phyloP scores from a whole-genome alignment of 345 rosid species.

The Salix purpurea region DNA sequence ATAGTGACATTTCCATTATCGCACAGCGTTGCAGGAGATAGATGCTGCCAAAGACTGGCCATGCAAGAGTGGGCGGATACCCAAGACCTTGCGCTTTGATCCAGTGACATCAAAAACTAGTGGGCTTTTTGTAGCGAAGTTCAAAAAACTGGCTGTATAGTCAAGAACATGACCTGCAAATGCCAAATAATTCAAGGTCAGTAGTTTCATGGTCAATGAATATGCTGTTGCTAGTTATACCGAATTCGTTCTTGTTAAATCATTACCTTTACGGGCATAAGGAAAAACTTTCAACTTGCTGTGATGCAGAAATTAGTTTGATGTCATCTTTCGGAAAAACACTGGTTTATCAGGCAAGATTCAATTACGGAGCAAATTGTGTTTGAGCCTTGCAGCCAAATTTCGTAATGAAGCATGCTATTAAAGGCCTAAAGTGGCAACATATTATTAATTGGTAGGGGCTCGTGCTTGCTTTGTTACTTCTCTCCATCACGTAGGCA shows the following conservation, averaged over 20 bases:
- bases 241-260: background rate
- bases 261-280: background rate
- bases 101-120: slow-evolving; percentile 82
- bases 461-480: too few relatives aligned
- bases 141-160: slow-evolving; percentile 41
- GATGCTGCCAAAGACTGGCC: slow-evolving; percentile 74
- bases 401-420: too few relatives aligned
- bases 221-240: background rate
- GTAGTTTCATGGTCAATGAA: background rate
- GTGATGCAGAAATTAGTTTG: background rate
- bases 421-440: background rate
- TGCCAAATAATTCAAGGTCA: background rate
- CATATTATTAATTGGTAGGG: too few relatives aligned
- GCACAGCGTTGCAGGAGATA: slow-evolving; percentile 64
- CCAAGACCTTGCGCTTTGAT: slow-evolving; percentile 77
- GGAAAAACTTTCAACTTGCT: background rate
- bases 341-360: background rate
- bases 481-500: too few relatives aligned
- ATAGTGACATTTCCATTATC: background rate
- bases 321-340: background rate
- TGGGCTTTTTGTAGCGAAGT: slow-evolving; percentile 82
- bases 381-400: background rate
- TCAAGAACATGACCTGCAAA: background rate
- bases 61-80: slow-evolving; percentile 63
- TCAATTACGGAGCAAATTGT: background rate